Base-by-base conservation (phyloP, 2,329 filamentous ascomycete species). In the Trichoderma breve region DNA sequence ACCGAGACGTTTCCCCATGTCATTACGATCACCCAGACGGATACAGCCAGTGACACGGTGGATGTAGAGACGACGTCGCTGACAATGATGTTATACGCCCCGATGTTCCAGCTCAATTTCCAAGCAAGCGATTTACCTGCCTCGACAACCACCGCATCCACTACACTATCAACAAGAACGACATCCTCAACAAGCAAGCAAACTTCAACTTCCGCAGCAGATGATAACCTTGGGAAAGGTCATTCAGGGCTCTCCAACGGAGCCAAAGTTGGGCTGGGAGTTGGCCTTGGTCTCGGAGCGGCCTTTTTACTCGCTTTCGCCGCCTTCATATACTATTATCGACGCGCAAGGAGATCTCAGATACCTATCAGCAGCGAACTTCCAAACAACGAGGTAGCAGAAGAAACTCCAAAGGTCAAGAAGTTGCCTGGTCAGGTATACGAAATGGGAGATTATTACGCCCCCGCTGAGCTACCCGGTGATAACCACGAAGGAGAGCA, bases 41-140 rank as follows among this genome's bases (percentile, higher is more conserved):
- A 53, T 6, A 64, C 60, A 4, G 30, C 26, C 4, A 36, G 26
- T 6, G 63, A 12, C n/a, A 36, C n/a, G 8, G 53, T 34, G 3
- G 8, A 21, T 5, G 26, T 32, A 14, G 15, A 36, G 14, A 28
- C 36, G 1, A 43, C 72, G 26, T 53, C 73, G 61, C 60, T 21
- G 14, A 61, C 71, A 7, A 67, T 78, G 15, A 66, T 71, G 2
- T 15, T 80, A 2, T 75, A 64, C 14, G 79, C 79, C 18, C 78
- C 79, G 4, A 72, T 81, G 57, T 76, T 80, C 73, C 80, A 81
- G 73, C 76, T 81, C 64, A 76, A 77, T 55, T 74, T 72, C 64
- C 74, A 76, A 51, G 63, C 74, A 6, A 72, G 72, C 21, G 79
- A 80, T 51, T 18, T 79, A 3, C 61, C 74, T 8, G 71, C 74